Conservation (phyloP, 371 early-diverging fungal genomes). For the Mortierella polycephala region DNA sequence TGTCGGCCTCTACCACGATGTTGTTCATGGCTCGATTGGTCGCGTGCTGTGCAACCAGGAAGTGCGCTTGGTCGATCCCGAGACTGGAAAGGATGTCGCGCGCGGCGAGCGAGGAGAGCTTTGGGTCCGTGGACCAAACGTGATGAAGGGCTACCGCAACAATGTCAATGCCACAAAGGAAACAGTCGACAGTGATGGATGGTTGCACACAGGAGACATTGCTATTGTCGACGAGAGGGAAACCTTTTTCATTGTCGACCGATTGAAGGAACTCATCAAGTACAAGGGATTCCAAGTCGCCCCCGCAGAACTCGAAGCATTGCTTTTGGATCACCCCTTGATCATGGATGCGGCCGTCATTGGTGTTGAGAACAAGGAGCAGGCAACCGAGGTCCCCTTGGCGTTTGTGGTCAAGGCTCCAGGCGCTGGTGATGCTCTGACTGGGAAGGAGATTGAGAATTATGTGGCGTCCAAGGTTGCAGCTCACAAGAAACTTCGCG, state of each 20-base stretch:
- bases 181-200: conserved; percentile 77
- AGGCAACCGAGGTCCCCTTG: conserved; percentile 82
- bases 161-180: conserved; percentile 74
- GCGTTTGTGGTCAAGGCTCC: conserved; percentile 78
- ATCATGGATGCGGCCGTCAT: conserved; percentile 84
- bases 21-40: conserved; percentile 73
- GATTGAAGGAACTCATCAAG: conserved; percentile 82
- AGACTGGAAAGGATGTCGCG: conserved; percentile 58
- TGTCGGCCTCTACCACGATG: conserved; percentile 21
- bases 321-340: conserved; percentile 70
- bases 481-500: conserved; percentile 80
- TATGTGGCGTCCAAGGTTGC: conserved; percentile 73
- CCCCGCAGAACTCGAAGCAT: conserved; percentile 81
- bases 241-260: conserved; percentile 72
- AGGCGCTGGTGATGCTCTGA: conserved; percentile 19
- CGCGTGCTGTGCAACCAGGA: conserved; percentile 67
- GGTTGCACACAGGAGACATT: conserved; percentile 89
- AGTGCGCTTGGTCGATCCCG: conserved; percentile 52
- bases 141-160: conserved; percentile 74
- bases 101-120: conserved; percentile 74
- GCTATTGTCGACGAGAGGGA: conserved; percentile 71
- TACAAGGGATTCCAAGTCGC: conserved; percentile 86
- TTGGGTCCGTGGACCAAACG: conserved; percentile 81
- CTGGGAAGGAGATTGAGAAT: conserved; percentile 56
- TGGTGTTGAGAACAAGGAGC: conserved; percentile 64